These are phyloP conservation scores for Pluteus cervinus DNA, from an alignment of 768 basidiomycete genomes.

Conservation along the genomic window DNA sequence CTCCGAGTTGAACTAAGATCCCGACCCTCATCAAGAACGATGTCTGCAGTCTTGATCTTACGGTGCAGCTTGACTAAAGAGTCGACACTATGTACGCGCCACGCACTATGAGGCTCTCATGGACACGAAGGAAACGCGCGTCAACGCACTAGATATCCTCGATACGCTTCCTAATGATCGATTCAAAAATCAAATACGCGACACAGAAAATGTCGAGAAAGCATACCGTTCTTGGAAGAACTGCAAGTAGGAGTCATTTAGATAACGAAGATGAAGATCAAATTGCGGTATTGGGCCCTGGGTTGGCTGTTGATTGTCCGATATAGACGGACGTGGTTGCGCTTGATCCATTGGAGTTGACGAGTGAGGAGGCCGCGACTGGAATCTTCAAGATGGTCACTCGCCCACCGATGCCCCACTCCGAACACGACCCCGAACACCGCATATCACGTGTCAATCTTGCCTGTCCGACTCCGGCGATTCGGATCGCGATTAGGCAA, in stretches of 20 bases:
- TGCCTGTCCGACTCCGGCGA: too few species aligned
- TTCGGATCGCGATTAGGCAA: too few species aligned
- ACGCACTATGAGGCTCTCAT: slow-evolving; percentile 2
- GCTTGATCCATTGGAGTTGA: slow-evolving; percentile 32
- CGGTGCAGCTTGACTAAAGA: slow-evolving; percentile 68
- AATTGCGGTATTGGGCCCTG: slow-evolving; percentile 65
- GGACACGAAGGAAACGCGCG: background rate
- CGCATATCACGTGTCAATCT: too few species aligned
- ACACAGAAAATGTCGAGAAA: slow-evolving; percentile 6
- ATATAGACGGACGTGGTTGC: slow-evolving; percentile 31
- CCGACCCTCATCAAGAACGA: slow-evolving; percentile 64
- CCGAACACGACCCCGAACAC: too few species aligned
- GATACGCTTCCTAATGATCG: slow-evolving; percentile 57
- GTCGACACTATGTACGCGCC: slow-evolving; percentile 48
- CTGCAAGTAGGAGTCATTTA: slow-evolving; percentile 70
- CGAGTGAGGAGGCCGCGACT: too few species aligned
- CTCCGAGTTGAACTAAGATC: slow-evolving; percentile 58
- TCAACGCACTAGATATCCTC: slow-evolving; percentile 72
- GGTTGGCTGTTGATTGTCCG: slow-evolving; percentile 22
- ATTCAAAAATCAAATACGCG: slow-evolving; percentile 14
- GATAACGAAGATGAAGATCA: slow-evolving; percentile 61
- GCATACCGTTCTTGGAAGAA: slow-evolving; percentile 85
- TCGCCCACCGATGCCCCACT: too few species aligned
- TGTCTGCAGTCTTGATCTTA: slow-evolving; percentile 65
- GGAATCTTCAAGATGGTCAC: too few species aligned